Evolutionary conservation across 2,329 filamentous ascomycete genomes (phyloP).

Genomic region (Colletotrichum sp.): DNA sequence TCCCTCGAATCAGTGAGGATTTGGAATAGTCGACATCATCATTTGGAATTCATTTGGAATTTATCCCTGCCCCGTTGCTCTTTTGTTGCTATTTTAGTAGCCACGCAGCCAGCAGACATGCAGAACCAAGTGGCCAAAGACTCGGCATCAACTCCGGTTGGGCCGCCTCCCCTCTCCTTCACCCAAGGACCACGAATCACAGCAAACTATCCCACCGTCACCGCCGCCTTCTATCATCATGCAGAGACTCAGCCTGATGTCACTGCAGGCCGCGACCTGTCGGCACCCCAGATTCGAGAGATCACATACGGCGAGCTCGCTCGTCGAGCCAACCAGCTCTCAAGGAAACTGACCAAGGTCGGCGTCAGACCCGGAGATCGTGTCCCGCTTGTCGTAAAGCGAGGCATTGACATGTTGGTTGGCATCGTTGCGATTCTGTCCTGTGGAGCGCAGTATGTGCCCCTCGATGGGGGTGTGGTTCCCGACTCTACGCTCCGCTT

Average conservation of each 20-base stretch:
- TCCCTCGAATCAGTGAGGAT: background rate
- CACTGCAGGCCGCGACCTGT: slow-evolving; percentile 41
- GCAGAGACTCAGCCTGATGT: slow-evolving; percentile 40
- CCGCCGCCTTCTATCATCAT: slow-evolving; percentile 21
- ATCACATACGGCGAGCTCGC: slow-evolving; percentile 52
- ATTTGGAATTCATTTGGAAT: slow-evolving; percentile 10
- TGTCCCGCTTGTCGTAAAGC: slow-evolving; percentile 57
- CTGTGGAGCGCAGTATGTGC: slow-evolving; percentile 63
- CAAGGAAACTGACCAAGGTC: slow-evolving; percentile 37
- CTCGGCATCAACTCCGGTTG: slow-evolving; percentile 11
- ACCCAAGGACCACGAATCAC: slow-evolving; percentile 8
- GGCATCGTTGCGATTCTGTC: slow-evolving; percentile 62
- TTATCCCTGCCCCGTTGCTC: background rate
- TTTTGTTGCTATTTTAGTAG: slow-evolving; percentile 12
- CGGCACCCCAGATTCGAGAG: slow-evolving; percentile 23
- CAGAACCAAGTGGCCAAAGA: background rate
- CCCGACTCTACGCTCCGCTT: slow-evolving; percentile 53
- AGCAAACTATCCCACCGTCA: slow-evolving; percentile 10
- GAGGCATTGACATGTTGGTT: slow-evolving; percentile 61
- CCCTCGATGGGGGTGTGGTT: slow-evolving; percentile 60
- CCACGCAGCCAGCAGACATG: slow-evolving; percentile 5
- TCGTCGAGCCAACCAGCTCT: slow-evolving; percentile 43
- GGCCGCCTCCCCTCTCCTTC: background rate
- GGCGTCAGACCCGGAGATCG: slow-evolving; percentile 50
- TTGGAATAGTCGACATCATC: slow-evolving; percentile 9